Evolutionary conservation across 371 early-diverging fungal species (phyloP), one percentile per base, ranked within the genome.

Genomic region (Apophysomyces sp.): DNA sequence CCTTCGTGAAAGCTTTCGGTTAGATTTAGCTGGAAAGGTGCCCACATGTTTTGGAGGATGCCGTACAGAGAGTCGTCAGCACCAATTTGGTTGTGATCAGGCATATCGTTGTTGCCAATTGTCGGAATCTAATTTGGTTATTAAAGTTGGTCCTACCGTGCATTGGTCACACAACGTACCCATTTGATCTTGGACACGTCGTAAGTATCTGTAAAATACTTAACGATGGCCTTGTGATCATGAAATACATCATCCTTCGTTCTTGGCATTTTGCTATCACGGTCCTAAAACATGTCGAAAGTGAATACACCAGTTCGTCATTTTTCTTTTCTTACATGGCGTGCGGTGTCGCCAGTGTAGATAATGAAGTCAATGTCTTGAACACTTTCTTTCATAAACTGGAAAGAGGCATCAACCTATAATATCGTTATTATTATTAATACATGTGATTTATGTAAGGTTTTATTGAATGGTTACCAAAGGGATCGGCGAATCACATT

Each of bases 281-380:
- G 64, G 29, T 75, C 76, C 77, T 76, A 49, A 27, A 4, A 16
- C 4, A 54, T 39, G 52, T 15, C 13, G 16, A 12, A 29, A 41
- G 44, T 26, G 8, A 28, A 36, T 39, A n/a, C 57, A 26, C 60
- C 58, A 0, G 34, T 51, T 16, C 21, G 34, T 34, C 13, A 13
- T 8, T 4, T 27, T 9, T n/a, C 8, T 18, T 18, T 28, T 52
- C 69, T 73, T 57, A 73, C 73, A 68, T 82, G 83, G 49, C 83
- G 64, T 4, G 71, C 74, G 5, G 72, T 73, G 49, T 82, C 83
- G 55, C 83, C 83, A 57, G 83, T 82, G 57, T 78, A 80, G 27
- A 82, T 55, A 52, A 82, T 68, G 61, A 82, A 82, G 52, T 82
- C 78, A 18, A 78, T 60, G 49, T 75, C 63, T 8, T 60, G 63